These are phyloP conservation scores for Musa schizocarpa DNA, from an alignment of 176 grass and related monocot species.

Conservation along the genomic window DNA sequence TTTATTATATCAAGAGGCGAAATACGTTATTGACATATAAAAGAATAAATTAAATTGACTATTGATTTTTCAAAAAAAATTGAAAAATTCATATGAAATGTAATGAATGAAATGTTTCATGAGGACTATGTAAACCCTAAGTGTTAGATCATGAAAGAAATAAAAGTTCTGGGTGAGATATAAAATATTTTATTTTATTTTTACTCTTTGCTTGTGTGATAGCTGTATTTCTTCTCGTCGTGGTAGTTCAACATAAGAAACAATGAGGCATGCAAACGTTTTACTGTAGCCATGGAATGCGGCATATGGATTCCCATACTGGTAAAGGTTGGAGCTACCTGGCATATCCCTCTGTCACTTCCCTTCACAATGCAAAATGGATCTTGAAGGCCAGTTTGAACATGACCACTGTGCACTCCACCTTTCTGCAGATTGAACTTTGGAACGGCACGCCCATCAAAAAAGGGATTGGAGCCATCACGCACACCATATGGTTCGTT, in stretches of 20 bases:
- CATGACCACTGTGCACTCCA: slow-evolving; percentile 80
- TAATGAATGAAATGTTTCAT: no score
- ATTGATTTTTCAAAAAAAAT: no score
- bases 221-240: no score
- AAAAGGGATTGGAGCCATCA: slow-evolving; percentile 76
- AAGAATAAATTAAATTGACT: no score
- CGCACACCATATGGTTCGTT: slow-evolving; percentile 52
- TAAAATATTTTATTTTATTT: no score
- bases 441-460: slow-evolving; percentile 34
- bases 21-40: no score
- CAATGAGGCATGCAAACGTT: neutral
- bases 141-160: no score
- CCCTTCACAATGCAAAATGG: slow-evolving; percentile 48
- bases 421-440: slow-evolving; percentile 50
- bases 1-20: no score
- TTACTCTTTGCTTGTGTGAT: no score
- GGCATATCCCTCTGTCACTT: slow-evolving; percentile 58
- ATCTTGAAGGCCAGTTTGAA: slow-evolving; percentile 63
- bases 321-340: slow-evolving; percentile 28
- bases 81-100: no score
- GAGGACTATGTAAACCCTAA: no score
- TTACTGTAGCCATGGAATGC: neutral
- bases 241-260: neutral
- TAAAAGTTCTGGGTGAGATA: no score
- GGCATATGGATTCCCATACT: neutral